phyloP scores from a whole-genome alignment of 2,329 filamentous ascomycete species.

The Daldinia eschscholtzii region DNA sequence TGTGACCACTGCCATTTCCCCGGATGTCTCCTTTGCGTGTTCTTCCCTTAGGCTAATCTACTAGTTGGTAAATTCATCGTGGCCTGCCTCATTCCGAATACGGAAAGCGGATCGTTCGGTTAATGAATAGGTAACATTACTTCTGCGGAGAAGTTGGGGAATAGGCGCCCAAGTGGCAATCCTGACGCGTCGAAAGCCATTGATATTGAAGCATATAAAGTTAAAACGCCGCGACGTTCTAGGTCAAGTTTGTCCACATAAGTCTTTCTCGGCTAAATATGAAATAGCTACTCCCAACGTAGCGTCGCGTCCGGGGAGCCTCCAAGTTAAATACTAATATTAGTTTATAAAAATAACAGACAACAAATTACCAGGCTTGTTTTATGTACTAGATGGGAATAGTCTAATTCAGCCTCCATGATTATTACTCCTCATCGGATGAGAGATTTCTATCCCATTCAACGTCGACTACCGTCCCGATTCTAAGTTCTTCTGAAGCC shows the following conservation, averaged over 20 bases:
- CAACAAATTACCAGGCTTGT: neutral
- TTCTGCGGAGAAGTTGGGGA: conserved; percentile 33
- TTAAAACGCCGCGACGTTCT: conserved; percentile 16
- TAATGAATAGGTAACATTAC: conserved; percentile 29
- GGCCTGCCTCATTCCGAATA: conserved; percentile 23
- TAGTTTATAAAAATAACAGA: conserved; percentile 6
- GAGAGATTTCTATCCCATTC: neutral
- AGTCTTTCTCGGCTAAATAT: conserved; percentile 26
- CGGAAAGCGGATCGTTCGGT: conserved; percentile 34
- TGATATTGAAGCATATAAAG: conserved; percentile 22
- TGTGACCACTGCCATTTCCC: conserved; percentile 31
- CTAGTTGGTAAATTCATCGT: conserved; percentile 26
- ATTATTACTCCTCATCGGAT: neutral
- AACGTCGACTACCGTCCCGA: neutral
- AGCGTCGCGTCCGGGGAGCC: conserved; percentile 7
- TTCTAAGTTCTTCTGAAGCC: conserved; percentile 52
- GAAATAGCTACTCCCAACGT: conserved; percentile 17
- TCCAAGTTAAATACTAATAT: conserved; percentile 6
- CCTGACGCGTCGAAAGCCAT: conserved; percentile 9
- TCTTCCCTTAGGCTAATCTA: conserved; percentile 36
- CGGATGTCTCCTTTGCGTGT: conserved; percentile 18
- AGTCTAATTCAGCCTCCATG: conserved; percentile 10
- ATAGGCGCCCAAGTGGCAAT: conserved; percentile 8
- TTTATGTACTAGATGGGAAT: neutral
- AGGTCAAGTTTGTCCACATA: conserved; percentile 16